Evolutionary conservation across 192 early-diverging fungal genomes (phyloP).

Genomic region (Lobosporangium transversale): DNA sequence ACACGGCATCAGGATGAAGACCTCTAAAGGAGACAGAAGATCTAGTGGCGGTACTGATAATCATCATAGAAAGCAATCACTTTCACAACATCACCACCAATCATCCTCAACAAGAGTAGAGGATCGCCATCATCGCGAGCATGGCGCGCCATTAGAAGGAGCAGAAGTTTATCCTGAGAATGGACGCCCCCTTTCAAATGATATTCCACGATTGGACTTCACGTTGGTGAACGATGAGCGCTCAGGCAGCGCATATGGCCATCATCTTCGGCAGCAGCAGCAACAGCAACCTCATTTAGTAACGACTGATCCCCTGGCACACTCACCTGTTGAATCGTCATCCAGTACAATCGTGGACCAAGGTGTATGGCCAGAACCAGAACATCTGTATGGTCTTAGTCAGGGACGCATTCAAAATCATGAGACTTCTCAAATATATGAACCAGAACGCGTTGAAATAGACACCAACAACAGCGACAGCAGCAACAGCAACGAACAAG

Average conservation of each 20-base stretch:
- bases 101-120: not conserved
- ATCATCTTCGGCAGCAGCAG: not conserved
- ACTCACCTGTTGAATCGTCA: not conserved
- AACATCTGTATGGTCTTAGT: no score
- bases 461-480: no score
- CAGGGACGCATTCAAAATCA: no score
- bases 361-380: no score
- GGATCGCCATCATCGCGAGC: not conserved
- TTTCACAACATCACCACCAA: not conserved
- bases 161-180: not conserved
- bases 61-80: not conserved
- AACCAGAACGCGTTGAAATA: no score
- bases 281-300: not conserved
- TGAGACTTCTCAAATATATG: no score
- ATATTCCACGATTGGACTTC: not conserved
- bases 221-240: not conserved
- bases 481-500: no score
- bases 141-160: constrained; percentile 3
- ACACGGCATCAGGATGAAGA: not conserved
- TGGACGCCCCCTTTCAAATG: no score
- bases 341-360: constrained; percentile 7
- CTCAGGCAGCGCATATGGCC: not conserved
- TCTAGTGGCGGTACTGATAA: not conserved
- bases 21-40: not conserved
- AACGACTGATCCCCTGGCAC: not conserved